Base-by-base conservation (phyloP, 2,329 filamentous ascomycete genomes). In the Cladosporium colombiae region DNA sequence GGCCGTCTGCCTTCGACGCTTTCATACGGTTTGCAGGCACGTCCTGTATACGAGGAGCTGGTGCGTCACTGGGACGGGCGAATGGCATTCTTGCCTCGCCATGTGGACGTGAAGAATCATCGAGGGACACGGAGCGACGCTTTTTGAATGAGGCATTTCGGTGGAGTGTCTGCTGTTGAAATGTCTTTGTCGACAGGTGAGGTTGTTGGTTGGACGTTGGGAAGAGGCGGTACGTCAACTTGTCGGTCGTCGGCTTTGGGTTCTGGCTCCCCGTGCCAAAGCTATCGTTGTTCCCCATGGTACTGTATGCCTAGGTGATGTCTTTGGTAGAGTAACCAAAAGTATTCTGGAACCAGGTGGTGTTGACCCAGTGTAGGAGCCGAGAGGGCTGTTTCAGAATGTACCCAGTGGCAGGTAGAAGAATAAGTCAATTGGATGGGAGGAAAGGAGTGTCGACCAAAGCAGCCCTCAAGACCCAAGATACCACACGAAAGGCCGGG, bases 51-150 rank as follows among this genome's bases (percentile, higher is more conserved):
- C 61, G 61, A 56, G 61, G 61, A n/a, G 44, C 61, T 14, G 61
- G 61, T 55, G 50, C 37, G n/a, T 55, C 35, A 10, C 50, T 37
- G 18, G 49, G 50, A 3, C 61, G 61, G 7, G 61, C 6, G 27
- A 55, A 55, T 23, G 61, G 61, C 29, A 27, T 44, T 21, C 50
- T 56, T 21, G 61, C 37, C 11, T 44, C 31, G 21, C 27, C 50
- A 44, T 52, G 27, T 27, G 50, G 33, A 7, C 49, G 50, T 13
- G 35, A 29, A 18, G 50, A 29, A 11, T 63, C 61, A 46, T 63
- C 61, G 33, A 63, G 61, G 10, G 61, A 63, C 18, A 23, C 61
- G 16, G 61, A 63, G 35, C 61, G 61, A 46, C 61, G 61, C 21
- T 63, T 63, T 10, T 16, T 55, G 50, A 63, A 29, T 3, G 61